Evolutionary conservation across 2,329 filamentous ascomycete species (phyloP).

Genomic region (Dactylellina leptospora): DNA sequence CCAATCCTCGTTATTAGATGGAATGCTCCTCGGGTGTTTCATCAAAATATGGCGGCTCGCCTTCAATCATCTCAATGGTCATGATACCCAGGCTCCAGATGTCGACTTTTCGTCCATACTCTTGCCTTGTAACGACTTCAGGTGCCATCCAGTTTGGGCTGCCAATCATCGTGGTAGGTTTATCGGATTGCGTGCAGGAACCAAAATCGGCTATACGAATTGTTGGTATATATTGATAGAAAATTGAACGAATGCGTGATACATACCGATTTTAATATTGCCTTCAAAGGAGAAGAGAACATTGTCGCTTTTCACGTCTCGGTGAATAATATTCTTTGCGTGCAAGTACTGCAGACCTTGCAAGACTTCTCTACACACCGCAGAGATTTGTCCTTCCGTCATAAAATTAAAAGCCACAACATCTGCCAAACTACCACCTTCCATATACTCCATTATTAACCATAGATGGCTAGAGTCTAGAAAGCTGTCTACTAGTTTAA

Average conservation of each 20-base stretch:
- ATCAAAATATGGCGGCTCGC: slow-evolving; percentile 94
- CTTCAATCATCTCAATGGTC: slow-evolving; percentile 99
- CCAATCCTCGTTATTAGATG: slow-evolving; percentile 98
- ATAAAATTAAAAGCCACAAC: slow-evolving; percentile 99
- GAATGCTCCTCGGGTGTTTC: slow-evolving; percentile 89
- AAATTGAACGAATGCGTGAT: not conserved
- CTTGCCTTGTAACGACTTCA: slow-evolving; percentile 94
- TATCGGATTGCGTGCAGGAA: slow-evolving; percentile 98
- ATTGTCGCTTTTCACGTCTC: slow-evolving; percentile 99
- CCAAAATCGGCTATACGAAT: slow-evolving; percentile 84
- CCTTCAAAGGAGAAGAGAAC: slow-evolving; percentile 92
- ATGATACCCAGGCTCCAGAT: slow-evolving; percentile 99
- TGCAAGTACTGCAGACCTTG: slow-evolving; percentile 93
- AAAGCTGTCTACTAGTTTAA: slow-evolving; percentile 99
- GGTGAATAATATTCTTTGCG: slow-evolving; percentile 96
- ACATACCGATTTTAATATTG: slow-evolving; percentile 89
- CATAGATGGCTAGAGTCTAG: slow-evolving; percentile 88
- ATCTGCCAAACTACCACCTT: slow-evolving; percentile 95
- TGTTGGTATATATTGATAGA: slow-evolving; percentile 59
- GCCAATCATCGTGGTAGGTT: slow-evolving; percentile 98
- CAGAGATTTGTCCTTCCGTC: slow-evolving; percentile 96
- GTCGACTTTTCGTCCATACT: slow-evolving; percentile 97
- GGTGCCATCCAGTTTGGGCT: slow-evolving; percentile 99
- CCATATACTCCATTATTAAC: slow-evolving; percentile 99
- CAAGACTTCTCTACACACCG: slow-evolving; percentile 90